Conservation (phyloP, 176 grass and related monocot genomes). For the Musa troglodytarum region DNA sequence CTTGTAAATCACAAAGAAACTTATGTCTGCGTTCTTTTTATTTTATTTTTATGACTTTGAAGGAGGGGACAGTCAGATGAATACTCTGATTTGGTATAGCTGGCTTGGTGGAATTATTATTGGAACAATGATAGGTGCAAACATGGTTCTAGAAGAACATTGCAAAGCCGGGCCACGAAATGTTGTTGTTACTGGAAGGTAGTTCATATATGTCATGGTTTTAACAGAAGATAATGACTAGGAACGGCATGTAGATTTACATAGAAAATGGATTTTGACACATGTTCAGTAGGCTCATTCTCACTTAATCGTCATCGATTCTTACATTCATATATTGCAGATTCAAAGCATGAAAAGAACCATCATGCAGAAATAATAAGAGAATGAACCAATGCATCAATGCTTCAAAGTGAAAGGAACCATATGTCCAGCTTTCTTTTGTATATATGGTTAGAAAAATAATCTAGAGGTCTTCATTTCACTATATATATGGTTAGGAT, state of each 20-base stretch:
- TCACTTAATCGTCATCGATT: neutral
- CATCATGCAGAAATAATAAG: neutral
- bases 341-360: neutral
- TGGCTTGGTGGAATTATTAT: conserved; percentile 98
- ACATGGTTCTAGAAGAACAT: conserved; percentile 85
- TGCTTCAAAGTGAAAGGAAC: too few species aligned
- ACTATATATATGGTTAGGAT: neutral
- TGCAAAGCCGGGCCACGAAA: conserved; percentile 94
- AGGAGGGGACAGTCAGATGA: conserved; percentile 82
- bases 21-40: neutral
- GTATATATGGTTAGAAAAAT: neutral
- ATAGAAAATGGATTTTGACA: too few species aligned
- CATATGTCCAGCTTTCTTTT: neutral
- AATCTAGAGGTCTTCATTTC: neutral
- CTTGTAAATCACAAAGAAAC: neutral
- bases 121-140: conserved; percentile 85
- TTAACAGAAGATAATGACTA: neutral
- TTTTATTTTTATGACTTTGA: conserved; percentile 17
- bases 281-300: too few species aligned
- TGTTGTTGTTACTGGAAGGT: conserved; percentile 98
- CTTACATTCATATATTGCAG: neutral
- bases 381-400: too few species aligned
- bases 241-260: too few species aligned
- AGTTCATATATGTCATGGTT: neutral
- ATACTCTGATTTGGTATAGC: conserved; percentile 96